Percentiles rank a stretch among this genome's conserved stretches.
Evolutionary conservation across 148 eudicot species (phyloP).

Genomic region (Rhododendron kiyosumense): DNA sequence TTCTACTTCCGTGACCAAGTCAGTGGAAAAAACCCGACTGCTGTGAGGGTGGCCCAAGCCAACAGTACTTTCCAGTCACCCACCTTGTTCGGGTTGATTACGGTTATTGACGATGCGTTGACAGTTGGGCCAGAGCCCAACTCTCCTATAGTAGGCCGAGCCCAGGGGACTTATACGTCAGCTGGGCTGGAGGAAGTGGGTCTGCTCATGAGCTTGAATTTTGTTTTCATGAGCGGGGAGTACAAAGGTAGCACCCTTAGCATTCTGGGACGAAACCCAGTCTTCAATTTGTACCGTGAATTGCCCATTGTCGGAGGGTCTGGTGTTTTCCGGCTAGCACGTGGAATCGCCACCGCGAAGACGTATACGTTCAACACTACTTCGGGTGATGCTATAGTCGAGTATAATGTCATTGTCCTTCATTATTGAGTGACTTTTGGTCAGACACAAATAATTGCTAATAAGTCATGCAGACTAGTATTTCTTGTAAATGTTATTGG

Average conservation of each 20-base stretch:
- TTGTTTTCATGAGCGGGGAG: conserved; percentile 23
- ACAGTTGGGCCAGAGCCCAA: conserved; percentile 20
- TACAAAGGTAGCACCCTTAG: conserved; percentile 30
- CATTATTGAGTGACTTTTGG: conserved; percentile 10
- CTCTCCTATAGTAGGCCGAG: conserved; percentile 18
- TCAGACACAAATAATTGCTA: not conserved
- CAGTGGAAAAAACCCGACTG: conserved; percentile 16
- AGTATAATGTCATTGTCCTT: conserved; percentile 13
- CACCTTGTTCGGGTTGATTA: conserved; percentile 3
- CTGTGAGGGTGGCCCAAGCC: conserved; percentile 7
- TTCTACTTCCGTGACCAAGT: conserved; percentile 24
- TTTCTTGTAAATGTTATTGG: too few relatives aligned
- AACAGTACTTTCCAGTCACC: not conserved
- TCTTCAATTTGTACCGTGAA: conserved; percentile 21
- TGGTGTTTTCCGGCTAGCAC: conserved; percentile 36
- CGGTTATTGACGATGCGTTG: conserved; percentile 8
- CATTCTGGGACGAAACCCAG: conserved; percentile 27
- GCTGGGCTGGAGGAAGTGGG: conserved; percentile 10
- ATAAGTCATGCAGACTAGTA: not conserved
- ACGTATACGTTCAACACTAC: conserved; percentile 24
- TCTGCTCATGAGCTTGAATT: conserved; percentile 17
- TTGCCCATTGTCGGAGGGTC: conserved; percentile 42
- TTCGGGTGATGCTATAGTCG: not conserved
- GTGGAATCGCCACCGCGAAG: conserved; percentile 18
- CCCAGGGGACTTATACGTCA: conserved; percentile 12